Conservation (phyloP, 768 basidiomycete species). For the Boletus huronensis region DNA sequence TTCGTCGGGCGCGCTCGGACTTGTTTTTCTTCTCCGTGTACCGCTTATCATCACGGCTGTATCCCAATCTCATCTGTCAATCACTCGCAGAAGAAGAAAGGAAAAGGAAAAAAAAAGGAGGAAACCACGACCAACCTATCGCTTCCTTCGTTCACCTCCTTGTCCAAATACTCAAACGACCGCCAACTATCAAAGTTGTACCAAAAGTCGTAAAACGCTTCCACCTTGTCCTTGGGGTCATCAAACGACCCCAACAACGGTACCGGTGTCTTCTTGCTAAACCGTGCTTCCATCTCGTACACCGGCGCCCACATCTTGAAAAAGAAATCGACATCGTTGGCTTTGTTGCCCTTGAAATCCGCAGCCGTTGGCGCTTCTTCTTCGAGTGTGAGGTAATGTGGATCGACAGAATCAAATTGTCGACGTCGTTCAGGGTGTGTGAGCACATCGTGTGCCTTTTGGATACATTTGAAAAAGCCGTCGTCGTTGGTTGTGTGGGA, state of each 20-base stretch:
- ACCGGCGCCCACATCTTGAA: constrained; percentile 74
- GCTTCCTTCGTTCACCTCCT: constrained; percentile 97
- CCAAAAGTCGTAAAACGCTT: constrained; percentile 98
- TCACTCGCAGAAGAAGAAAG: background rate
- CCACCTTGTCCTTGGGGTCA: constrained; percentile 77
- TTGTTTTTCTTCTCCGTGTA: constrained; percentile 99
- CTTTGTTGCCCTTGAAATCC: constrained; percentile 47
- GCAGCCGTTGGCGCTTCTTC: constrained; percentile 69
- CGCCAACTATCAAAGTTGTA: constrained; percentile 99
- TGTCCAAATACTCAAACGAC: constrained; percentile 96
- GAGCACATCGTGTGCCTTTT: constrained; percentile 95
- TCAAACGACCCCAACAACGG: constrained; percentile 72
- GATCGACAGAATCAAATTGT: constrained; percentile 97
- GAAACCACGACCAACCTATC: constrained; percentile 62
- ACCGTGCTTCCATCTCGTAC: constrained; percentile 89
- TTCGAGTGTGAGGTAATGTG: constrained; percentile 65
- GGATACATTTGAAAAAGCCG: constrained; percentile 99
- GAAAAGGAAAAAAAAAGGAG: too few relatives aligned
- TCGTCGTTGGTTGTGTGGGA: constrained; percentile 91
- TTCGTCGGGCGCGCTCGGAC: constrained; percentile 88
- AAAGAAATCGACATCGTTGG: constrained; percentile 57
- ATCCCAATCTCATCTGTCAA: constrained; percentile 11
- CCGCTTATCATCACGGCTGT: constrained; percentile 94
- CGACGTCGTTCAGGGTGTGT: constrained; percentile 82
- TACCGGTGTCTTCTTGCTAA: constrained; percentile 82